Evolutionary conservation across 2,329 filamentous ascomycete genomes (phyloP).

Genomic region (Microdochium trichocladiopsis): DNA sequence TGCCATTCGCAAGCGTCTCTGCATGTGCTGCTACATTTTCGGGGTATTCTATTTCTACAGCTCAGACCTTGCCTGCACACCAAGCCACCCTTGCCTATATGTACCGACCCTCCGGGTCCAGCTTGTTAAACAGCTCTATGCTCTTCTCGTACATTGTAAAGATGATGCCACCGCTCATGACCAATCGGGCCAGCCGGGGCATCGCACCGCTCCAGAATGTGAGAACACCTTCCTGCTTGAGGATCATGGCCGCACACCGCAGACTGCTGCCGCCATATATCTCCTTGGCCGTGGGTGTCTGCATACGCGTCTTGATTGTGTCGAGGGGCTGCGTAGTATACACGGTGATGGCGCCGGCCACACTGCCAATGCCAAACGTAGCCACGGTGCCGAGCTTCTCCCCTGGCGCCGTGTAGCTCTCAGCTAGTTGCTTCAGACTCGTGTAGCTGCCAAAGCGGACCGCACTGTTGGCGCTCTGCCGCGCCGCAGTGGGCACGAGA

Average conservation of each 20-base stretch:
- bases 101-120: slow-evolving; percentile 81
- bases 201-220: slow-evolving; percentile 94
- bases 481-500: slow-evolving; percentile 87
- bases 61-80: background rate
- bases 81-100: slow-evolving; percentile 41
- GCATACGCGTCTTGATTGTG: slow-evolving; percentile 96
- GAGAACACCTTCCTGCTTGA: slow-evolving; percentile 79
- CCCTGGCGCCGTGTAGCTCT: slow-evolving; percentile 85
- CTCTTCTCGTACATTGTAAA: slow-evolving; percentile 99
- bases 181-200: slow-evolving; percentile 74
- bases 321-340: slow-evolving; percentile 72
- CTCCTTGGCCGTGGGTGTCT: slow-evolving; percentile 78
- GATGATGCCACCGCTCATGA: slow-evolving; percentile 91
- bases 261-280: slow-evolving; percentile 78
- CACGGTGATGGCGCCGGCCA: slow-evolving; percentile 88
- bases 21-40: background rate
- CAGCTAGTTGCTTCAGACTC: slow-evolving; percentile 80
- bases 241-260: slow-evolving; percentile 73
- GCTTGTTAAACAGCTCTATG: slow-evolving; percentile 73
- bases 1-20: no score
- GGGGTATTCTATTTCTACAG: slow-evolving; percentile 5
- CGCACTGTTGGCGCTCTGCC: slow-evolving; percentile 91
- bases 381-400: slow-evolving; percentile 86
- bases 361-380: slow-evolving; percentile 85
- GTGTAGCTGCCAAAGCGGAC: slow-evolving; percentile 89